Evolutionary conservation across 2,329 filamentous ascomycete species (phyloP), one percentile per base, ranked within the genome.

Genomic region (Orbilia blumenaviensis): DNA sequence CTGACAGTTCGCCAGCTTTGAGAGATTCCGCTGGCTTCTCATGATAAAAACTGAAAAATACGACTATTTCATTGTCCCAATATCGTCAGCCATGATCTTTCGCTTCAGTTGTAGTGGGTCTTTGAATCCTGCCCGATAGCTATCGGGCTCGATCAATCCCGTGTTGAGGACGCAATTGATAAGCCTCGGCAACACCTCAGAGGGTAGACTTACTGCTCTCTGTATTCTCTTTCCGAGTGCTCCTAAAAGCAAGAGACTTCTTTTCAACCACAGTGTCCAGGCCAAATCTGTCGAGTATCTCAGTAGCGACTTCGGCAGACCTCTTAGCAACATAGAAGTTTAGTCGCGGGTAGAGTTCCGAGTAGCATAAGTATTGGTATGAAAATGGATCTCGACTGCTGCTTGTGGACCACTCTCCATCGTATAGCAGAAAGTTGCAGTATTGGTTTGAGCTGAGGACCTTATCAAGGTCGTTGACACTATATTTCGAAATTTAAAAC

Each of bases 341-440:
- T 56, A 75, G 38, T n/a, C 64, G 54, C 18, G 71, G 63, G 46
- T 75, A 75, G 12, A 75, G 71, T 16, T 63, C 48, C 34, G 71
- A 62, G 29, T 54, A 75, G 41, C 71, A 75, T 9, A 61, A 16
- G 29, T 75, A 75, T 25, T 75, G 71, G 32, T 75, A 75, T 18
- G 54, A 62, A 16, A 67, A 75, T 2, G 58, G 36, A 14, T 67
- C 62, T 41, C 36, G 58, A 25, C 63, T 29, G 44, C 54, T 63
- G 48, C 56, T 46, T 14, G 18, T 62, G 25, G 54, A 52, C 71
- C 71, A 75, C 12, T 75, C 71, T 23, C 71, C 71, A 18, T 67
- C 63, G 32, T 75, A 75, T n/a, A 75, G 5, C 12, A 75, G 63
- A 25, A 75, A 41, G 14, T 75, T 61, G 36, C 60, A 64, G 10